A percentile compares a stretch with the other conserved stretches of the same genome.
Conservation (phyloP, 2,329 filamentous ascomycete genomes). For the Xylariaceae sp. region DNA sequence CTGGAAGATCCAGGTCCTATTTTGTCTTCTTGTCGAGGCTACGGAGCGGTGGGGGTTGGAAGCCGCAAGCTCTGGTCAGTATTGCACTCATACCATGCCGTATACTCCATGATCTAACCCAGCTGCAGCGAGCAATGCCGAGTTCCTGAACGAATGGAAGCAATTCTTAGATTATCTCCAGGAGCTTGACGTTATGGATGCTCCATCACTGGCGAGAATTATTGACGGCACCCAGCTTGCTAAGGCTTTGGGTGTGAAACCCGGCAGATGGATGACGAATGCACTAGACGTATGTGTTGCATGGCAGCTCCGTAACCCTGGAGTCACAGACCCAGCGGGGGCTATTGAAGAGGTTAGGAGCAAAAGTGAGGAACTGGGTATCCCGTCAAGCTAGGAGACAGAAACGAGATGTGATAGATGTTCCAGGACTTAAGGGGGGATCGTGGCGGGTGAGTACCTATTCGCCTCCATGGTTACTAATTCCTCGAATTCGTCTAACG, state of each 20-base stretch:
- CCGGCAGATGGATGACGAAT: constrained; percentile 77
- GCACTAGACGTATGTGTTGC: constrained; percentile 75
- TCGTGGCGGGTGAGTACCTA: neutral
- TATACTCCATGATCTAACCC: constrained; percentile 12
- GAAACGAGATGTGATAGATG: neutral
- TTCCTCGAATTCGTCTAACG: neutral
- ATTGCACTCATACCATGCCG: neutral
- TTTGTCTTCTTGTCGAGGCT: constrained; percentile 61
- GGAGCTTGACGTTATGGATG: constrained; percentile 52
- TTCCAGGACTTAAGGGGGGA: neutral
- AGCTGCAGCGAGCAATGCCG: constrained; percentile 24
- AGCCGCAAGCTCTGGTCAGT: constrained; percentile 38
- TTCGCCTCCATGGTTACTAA: neutral
- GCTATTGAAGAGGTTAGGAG: constrained; percentile 56
- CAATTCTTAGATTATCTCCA: constrained; percentile 51
- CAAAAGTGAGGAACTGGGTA: constrained; percentile 49
- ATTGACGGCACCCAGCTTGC: constrained; percentile 73
- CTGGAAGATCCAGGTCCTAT: constrained; percentile 68
- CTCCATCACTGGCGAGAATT: constrained; percentile 53
- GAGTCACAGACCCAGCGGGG: constrained; percentile 50
- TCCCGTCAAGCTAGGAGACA: constrained; percentile 25
- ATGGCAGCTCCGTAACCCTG: constrained; percentile 84
- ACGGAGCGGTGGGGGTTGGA: constrained; percentile 37
- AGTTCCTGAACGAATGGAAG: constrained; percentile 48
- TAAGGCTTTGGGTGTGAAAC: constrained; percentile 60